Conservation (phyloP, 768 basidiomycete species). For the Gloeophyllum trabeum region DNA sequence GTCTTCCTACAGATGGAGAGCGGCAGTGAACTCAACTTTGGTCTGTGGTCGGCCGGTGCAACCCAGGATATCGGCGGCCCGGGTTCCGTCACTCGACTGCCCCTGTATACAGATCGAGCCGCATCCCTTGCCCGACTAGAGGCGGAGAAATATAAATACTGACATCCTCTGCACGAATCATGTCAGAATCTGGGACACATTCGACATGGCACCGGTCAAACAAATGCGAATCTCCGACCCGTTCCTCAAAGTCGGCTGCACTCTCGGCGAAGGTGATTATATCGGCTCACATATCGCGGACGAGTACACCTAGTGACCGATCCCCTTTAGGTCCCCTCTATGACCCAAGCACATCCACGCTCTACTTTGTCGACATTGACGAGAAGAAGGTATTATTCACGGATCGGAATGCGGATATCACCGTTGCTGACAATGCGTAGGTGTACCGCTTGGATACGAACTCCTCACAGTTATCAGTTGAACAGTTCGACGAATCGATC, state of each 20-base stretch:
- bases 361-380: slow-evolving; percentile 64
- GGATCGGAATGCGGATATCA: slow-evolving; percentile 1
- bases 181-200: no score
- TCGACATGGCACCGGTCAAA: slow-evolving; percentile 6
- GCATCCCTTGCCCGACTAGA: no score
- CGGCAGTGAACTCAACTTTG: no score
- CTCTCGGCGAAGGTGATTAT: slow-evolving; percentile 54
- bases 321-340: slow-evolving; percentile 42
- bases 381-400: slow-evolving; percentile 34
- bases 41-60: no score
- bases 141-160: no score
- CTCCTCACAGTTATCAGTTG: slow-evolving; percentile 27
- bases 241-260: slow-evolving; percentile 41
- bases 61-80: no score
- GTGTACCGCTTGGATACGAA: slow-evolving; percentile 39
- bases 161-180: no score
- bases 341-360: slow-evolving; percentile 34
- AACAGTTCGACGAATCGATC: slow-evolving; percentile 42
- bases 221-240: slow-evolving; percentile 32
- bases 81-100: no score
- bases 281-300: no score
- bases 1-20: no score
- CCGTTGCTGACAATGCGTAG: slow-evolving; percentile 17
- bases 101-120: no score
- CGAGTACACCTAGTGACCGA: no score